Evolutionary conservation across 441 rosid species (phyloP), one percentile per base, ranked within the genome.

Genomic region (Francoa sonchifolia): DNA sequence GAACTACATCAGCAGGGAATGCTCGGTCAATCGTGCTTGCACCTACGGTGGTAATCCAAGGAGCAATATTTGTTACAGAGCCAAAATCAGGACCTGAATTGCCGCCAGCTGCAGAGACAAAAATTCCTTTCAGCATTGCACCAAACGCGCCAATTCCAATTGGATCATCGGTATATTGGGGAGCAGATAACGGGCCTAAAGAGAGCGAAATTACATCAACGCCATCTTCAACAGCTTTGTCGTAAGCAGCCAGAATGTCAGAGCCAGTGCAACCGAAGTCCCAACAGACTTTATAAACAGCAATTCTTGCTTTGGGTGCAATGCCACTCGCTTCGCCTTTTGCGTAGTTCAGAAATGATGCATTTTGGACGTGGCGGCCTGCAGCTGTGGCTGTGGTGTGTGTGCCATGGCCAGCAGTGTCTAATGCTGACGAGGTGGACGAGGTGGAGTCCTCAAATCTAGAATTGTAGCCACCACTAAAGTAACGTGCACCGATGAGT

Each of bases 41-140:
- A 3, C 71, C 71, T 6, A 64, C 68, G 0, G 66, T 63, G 22
- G 57, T 55, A 4, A 64, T 38, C 73, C 73, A 67, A 0, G 77
- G 77, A 0, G 77, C 66, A 5, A 50, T 42, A 9, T 72, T 67
- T 1, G 7, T 15, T 5, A 65, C 50, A 3, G 52, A 11, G 7
- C 12, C 45, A 0, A 4, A 4, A 0, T 1, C 0, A 1, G 50
- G 58, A 6, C 77, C 68, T 0, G 3, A 3, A 19, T 61, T 72
- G 6, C 66, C 67, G 0, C 55, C 71, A 0, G 60, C 34, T 9
- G 56, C 31, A 0, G 77, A 55, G 1, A 67, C 62, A 3, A 61
- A 16, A 40, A 67, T 27, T 1, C 71, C 74, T 13, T 49, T 53
- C 43, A 50, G 65, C 51, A 54, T 62, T 1, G 74, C 67, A 0